Percentiles rank a stretch among this genome's conserved stretches.
Conservation (phyloP, 208 protist species). For the Acanthamoeba rhysodes region DNA sequence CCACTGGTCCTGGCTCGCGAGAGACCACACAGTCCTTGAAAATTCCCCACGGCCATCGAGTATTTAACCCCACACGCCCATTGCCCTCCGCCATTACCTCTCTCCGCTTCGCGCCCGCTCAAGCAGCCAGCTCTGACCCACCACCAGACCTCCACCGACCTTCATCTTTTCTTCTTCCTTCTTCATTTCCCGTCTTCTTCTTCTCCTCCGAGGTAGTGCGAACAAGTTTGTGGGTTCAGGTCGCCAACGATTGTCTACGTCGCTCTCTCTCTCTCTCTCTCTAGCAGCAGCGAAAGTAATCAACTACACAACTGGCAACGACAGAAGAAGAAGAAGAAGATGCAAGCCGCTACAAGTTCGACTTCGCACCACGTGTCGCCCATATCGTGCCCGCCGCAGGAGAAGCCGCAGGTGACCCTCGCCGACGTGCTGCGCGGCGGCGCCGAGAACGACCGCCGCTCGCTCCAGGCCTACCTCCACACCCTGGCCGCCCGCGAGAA, state of each 20-base stretch:
- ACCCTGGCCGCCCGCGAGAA: not conserved
- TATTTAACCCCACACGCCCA: not conserved
- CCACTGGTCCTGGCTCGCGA: no score
- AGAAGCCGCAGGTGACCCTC: slow-evolving; percentile 2
- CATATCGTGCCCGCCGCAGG: not conserved
- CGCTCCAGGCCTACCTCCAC: slow-evolving; percentile 17
- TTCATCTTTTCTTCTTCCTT: no score
- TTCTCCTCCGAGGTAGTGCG: not conserved
- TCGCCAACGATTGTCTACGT: not conserved
- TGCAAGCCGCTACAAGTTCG: not conserved
- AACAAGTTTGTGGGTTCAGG: not conserved
- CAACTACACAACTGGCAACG: not conserved
- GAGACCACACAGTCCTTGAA: not conserved
- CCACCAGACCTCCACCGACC: not conserved
- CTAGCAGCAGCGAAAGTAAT: not conserved
- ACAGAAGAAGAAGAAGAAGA: not conserved
- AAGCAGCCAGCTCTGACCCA: no score
- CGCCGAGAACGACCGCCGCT: not conserved
- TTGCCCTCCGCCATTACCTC: not conserved
- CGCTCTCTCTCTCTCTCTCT: no score
- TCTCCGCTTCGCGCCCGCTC: not conserved
- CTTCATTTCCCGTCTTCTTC: no score
- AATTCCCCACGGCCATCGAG: not conserved
- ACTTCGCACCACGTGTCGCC: not conserved
- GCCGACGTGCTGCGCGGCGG: slow-evolving; percentile 1